Conservation (phyloP, 305 asterid genomes). For the Fraxinus dipetala region DNA sequence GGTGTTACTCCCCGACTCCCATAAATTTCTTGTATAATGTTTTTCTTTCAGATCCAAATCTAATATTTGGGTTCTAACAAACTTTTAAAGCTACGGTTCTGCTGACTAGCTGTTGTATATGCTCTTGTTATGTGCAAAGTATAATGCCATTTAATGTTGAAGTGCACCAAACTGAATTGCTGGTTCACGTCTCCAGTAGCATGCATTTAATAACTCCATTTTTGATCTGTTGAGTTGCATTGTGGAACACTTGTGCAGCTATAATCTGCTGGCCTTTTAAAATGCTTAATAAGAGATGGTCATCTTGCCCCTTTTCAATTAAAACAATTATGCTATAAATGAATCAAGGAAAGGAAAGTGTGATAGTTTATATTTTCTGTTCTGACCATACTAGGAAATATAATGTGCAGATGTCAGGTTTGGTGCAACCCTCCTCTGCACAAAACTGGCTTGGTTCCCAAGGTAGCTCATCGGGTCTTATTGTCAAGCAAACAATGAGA, state of each 20-base stretch:
- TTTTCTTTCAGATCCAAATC: constrained; percentile 5
- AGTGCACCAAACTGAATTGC: constrained; percentile 11
- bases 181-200: not conserved
- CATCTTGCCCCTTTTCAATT: constrained; percentile 15
- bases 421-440: constrained; percentile 27
- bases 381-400: not conserved
- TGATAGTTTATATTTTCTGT: not conserved
- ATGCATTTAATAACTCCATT: constrained; percentile 15
- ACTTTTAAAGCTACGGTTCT: constrained; percentile 27
- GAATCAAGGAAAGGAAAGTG: not conserved
- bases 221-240: not conserved
- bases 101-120: constrained; percentile 24
- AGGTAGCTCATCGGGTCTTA: constrained; percentile 85
- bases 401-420: not conserved
- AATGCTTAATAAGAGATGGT: constrained; percentile 16
- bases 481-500: constrained; percentile 85
- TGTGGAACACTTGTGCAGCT: constrained; percentile 9
- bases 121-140: not conserved
- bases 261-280: constrained; percentile 9
- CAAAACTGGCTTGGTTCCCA: constrained; percentile 88
- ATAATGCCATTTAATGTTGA: not conserved
- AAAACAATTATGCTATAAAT: not conserved
- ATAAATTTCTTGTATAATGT: not conserved
- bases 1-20: not conserved
- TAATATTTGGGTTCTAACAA: constrained; percentile 25